Conservation (phyloP, 2,329 filamentous ascomycete genomes). For the Fusarium bactridioides region DNA sequence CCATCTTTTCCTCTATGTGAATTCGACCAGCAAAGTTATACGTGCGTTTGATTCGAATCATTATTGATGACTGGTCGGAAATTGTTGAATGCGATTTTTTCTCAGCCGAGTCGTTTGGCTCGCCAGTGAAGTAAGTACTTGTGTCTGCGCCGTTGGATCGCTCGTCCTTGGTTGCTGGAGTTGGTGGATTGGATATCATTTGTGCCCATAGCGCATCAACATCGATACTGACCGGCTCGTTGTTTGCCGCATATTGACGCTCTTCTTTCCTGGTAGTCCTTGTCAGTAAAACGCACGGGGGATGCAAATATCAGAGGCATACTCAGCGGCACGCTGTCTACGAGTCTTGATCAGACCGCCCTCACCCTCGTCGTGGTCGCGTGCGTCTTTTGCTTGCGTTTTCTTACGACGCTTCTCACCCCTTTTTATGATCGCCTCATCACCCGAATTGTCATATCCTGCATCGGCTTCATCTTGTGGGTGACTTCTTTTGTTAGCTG, state of each 20-base stretch:
- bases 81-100: background rate
- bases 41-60: slow-evolving; percentile 72
- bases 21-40: slow-evolving; percentile 80
- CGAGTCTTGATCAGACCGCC: slow-evolving; percentile 76
- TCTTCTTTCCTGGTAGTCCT: slow-evolving; percentile 60
- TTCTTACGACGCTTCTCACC: slow-evolving; percentile 62
- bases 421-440: slow-evolving; percentile 72
- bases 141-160: slow-evolving; percentile 7
- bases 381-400: slow-evolving; percentile 50
- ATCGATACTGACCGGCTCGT: slow-evolving; percentile 71
- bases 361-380: slow-evolving; percentile 61
- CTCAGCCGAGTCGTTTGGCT: slow-evolving; percentile 16
- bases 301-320: slow-evolving; percentile 37
- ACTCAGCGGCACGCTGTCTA: slow-evolving; percentile 72
- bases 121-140: background rate
- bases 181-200: slow-evolving; percentile 60
- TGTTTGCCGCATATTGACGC: slow-evolving; percentile 58
- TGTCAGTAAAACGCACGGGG: slow-evolving; percentile 9
- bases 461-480: slow-evolving; percentile 40
- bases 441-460: slow-evolving; percentile 73
- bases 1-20: slow-evolving; percentile 75
- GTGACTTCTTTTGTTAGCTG: slow-evolving; percentile 38
- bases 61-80: slow-evolving; percentile 45
- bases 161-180: slow-evolving; percentile 2
- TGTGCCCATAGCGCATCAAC: slow-evolving; percentile 75